phyloP scores from a whole-genome alignment of 306 rosid species.

The Gillenia trifoliata region DNA sequence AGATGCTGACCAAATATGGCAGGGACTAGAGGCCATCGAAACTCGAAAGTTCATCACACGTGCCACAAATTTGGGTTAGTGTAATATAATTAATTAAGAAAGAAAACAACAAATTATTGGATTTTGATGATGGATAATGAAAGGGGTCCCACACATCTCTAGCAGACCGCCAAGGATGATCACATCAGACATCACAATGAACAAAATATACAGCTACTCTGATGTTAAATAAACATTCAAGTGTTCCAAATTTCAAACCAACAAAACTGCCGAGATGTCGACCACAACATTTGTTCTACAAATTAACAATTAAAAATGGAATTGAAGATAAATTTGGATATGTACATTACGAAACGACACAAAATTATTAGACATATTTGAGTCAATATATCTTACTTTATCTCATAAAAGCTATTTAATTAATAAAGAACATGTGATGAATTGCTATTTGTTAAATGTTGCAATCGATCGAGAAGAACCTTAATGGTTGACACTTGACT shows the following conservation, averaged over 20 bases:
- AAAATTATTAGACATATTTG: constrained; percentile 19
- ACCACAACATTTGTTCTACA: constrained; percentile 5
- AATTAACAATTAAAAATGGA: not conserved
- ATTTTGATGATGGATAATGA: not conserved
- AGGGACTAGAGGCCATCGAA: not conserved
- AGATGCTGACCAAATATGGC: not conserved
- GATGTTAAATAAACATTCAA: constrained; percentile 9
- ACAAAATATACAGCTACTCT: not conserved
- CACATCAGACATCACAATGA: not conserved
- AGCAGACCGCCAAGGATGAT: not conserved
- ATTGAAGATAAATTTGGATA: constrained; percentile 16
- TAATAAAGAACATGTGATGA: constrained; percentile 36
- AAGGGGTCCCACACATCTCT: not conserved
- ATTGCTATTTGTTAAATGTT: not conserved
- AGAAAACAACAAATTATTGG: not conserved
- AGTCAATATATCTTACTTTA: not conserved
- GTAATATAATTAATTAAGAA: not conserved
- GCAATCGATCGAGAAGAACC: constrained; percentile 17
- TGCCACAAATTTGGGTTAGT: not conserved
- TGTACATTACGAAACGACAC: constrained; percentile 16
- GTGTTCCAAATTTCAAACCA: constrained; percentile 18
- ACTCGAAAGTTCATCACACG: not conserved
- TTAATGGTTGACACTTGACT: constrained; percentile 11
- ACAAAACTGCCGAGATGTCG: constrained; percentile 29
- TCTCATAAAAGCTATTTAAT: not conserved